Evolutionary conservation across 2,329 filamentous ascomycete species (phyloP).

Genomic region (Endocalyx cinctus): DNA sequence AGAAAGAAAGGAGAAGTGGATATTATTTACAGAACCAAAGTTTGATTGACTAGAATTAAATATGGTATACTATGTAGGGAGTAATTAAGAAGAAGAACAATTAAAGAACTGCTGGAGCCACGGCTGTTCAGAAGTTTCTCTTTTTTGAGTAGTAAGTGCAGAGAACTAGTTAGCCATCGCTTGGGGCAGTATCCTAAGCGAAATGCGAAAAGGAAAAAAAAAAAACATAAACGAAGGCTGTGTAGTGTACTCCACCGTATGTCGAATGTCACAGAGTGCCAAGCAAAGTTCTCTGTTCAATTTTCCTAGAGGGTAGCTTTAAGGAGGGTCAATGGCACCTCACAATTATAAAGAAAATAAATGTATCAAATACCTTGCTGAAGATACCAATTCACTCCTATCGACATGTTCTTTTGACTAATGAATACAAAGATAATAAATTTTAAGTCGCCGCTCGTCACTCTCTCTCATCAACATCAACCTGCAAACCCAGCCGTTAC

Average conservation of each 20-base stretch:
- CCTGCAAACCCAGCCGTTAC: too few relatives aligned
- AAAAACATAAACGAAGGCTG: conserved; percentile 7
- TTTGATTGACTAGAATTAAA: neutral
- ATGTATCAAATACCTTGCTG: too few relatives aligned
- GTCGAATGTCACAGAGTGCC: conserved; percentile 16
- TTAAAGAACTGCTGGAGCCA: too few relatives aligned
- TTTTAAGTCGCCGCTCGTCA: too few relatives aligned
- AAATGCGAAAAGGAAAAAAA: too few relatives aligned
- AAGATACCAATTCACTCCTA: conserved; percentile 14
- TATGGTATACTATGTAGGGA: neutral
- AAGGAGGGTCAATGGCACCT: conserved; percentile 21
- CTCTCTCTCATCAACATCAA: too few relatives aligned
- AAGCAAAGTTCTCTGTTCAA: conserved; percentile 19
- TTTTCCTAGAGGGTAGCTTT: conserved; percentile 20
- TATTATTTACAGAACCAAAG: neutral
- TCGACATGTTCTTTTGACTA: conserved; percentile 9
- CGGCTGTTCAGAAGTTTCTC: too few relatives aligned
- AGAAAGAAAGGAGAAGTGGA: neutral
- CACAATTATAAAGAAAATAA: conserved; percentile 18
- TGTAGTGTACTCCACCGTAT: conserved; percentile 16
- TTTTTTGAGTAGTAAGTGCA: neutral
- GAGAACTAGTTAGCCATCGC: too few relatives aligned
- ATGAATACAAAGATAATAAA: conserved; percentile 1
- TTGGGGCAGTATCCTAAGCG: neutral
- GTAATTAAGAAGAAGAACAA: too few relatives aligned